phyloP scores from a whole-genome alignment of 768 basidiomycete genomes.

The Mycena vitilis region DNA sequence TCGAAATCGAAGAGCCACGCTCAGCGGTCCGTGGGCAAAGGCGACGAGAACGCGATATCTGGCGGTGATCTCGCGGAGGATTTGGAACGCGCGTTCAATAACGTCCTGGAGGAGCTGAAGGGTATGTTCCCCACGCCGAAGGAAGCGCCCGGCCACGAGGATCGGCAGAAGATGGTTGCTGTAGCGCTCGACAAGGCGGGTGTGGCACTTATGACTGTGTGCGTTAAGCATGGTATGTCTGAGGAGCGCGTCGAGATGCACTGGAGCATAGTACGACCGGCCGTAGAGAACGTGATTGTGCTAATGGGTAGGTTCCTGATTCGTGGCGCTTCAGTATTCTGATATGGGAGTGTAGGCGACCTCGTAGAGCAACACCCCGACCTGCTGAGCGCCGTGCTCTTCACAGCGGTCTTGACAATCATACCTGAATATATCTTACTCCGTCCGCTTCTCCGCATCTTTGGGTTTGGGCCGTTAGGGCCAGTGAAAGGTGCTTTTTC shows the following conservation, averaged over 20 bases:
- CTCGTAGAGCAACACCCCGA: constrained; percentile 50
- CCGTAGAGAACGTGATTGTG: constrained; percentile 40
- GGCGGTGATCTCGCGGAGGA: constrained; percentile 34
- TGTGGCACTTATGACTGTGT: constrained; percentile 40
- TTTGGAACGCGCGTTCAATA: constrained; percentile 37
- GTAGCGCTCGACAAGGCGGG: constrained; percentile 42
- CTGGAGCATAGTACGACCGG: constrained; percentile 41
- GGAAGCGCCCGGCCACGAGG: constrained; percentile 44
- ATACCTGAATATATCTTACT: constrained; percentile 47
- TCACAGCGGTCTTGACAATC: constrained; percentile 40
- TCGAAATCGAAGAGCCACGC: too few species aligned
- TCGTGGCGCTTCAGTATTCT: neutral
- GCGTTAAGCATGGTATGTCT: constrained; percentile 37
- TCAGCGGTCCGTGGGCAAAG: neutral
- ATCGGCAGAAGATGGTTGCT: constrained; percentile 38
- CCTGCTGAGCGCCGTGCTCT: constrained; percentile 41
- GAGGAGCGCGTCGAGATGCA: constrained; percentile 39
- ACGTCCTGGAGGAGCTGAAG: constrained; percentile 42
- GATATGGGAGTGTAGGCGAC: constrained; percentile 41
- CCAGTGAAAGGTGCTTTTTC: constrained; percentile 52
- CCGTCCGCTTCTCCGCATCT: constrained; percentile 44
- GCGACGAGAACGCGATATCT: constrained; percentile 9
- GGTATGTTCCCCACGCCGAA: constrained; percentile 44
- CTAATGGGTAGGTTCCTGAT: constrained; percentile 38
- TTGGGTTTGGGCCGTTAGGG: constrained; percentile 52